These are phyloP conservation scores for Fusarium coicis DNA, from an alignment of 2,329 filamentous ascomycete genomes.

Conservation along the genomic window DNA sequence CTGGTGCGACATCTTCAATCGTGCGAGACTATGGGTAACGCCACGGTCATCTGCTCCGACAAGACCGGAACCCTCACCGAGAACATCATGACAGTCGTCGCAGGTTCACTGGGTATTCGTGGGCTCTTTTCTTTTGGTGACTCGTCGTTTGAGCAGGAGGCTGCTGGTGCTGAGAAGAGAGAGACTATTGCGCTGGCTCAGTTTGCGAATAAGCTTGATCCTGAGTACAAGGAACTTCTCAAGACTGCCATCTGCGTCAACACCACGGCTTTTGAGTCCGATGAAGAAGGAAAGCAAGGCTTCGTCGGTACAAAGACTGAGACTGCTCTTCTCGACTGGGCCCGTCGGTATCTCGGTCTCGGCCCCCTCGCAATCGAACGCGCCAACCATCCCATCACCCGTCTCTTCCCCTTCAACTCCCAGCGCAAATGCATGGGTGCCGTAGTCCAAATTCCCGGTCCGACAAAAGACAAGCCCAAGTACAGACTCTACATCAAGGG, in stretches of 20 bases:
- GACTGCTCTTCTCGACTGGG: constrained; percentile 63
- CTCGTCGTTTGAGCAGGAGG: constrained; percentile 46
- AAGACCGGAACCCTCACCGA: constrained; percentile 58
- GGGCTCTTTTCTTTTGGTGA: constrained; percentile 56
- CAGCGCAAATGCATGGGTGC: constrained; percentile 66
- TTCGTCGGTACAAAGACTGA: constrained; percentile 68
- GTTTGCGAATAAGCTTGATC: constrained; percentile 20
- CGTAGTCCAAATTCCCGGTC: constrained; percentile 58
- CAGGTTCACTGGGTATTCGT: constrained; percentile 59
- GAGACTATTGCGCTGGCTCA: constrained; percentile 10
- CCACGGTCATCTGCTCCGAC: constrained; percentile 80
- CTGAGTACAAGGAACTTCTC: constrained; percentile 28
- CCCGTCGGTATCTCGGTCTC: constrained; percentile 61
- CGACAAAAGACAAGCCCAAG: constrained; percentile 38
- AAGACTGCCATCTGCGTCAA: constrained; percentile 60
- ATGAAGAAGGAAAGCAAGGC: constrained; percentile 53
- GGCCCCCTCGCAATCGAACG: constrained; percentile 57
- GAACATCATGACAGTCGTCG: constrained; percentile 79
- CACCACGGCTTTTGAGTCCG: constrained; percentile 65
- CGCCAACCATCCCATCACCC: constrained; percentile 57
- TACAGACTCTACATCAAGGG: constrained; percentile 66
- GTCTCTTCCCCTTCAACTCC: constrained; percentile 66
- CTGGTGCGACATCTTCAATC: constrained; percentile 73
- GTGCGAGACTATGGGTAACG: constrained; percentile 78
- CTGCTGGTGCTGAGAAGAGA: constrained; percentile 17